Evolutionary conservation across 345 rosid species (phyloP).

Genomic region (Eucalyptus virginea): DNA sequence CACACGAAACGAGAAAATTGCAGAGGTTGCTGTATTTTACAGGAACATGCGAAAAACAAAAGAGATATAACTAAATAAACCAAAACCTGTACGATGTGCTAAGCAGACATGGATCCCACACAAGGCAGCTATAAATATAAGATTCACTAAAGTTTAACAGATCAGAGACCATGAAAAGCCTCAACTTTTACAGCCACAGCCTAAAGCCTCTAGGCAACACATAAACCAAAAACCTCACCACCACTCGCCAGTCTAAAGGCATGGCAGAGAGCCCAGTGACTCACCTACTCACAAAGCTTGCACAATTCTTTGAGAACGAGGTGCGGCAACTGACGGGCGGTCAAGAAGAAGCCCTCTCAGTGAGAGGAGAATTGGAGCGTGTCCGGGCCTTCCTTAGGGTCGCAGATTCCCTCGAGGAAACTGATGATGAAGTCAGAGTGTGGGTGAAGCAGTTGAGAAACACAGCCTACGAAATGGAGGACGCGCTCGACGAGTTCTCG

Average conservation of each 20-base stretch:
- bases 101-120: not conserved
- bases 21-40: not conserved
- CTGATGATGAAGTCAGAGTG: constrained; percentile 1
- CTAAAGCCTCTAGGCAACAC: not conserved
- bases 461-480: constrained; percentile 17
- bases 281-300: not conserved
- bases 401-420: constrained; percentile 10
- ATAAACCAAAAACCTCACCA: not conserved
- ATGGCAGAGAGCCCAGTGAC: not conserved
- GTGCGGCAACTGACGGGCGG: not conserved
- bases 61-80: not conserved
- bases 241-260: not conserved
- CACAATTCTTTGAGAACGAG: not conserved
- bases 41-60: not conserved
- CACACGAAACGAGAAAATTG: not conserved
- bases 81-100: not conserved
- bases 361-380: constrained; percentile 10
- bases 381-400: constrained; percentile 7
- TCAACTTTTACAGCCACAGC: not conserved
- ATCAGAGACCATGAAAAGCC: not conserved
- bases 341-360: not conserved
- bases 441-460: constrained; percentile 29
- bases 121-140: not conserved
- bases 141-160: not conserved
- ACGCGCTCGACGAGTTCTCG: constrained; percentile 11